phyloP scores from a whole-genome alignment of 331 rosid species.

The Acacia concinna region DNA sequence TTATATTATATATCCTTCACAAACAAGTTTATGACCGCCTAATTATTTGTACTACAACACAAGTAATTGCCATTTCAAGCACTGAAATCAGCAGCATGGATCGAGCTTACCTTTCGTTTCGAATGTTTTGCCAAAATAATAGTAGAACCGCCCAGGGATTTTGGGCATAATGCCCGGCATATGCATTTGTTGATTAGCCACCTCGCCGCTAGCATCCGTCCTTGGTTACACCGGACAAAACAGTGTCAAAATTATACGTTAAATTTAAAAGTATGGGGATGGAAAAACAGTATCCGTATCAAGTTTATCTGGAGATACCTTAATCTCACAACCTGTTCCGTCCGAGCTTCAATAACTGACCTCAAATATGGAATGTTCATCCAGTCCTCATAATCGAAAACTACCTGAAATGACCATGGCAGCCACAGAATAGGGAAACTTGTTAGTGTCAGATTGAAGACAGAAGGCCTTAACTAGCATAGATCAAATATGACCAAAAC shows the following conservation, averaged over 20 bases:
- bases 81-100: constrained; percentile 7
- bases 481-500: constrained; percentile 19
- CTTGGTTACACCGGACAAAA: constrained; percentile 25
- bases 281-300: not conserved
- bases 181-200: constrained; percentile 71
- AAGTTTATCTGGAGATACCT: constrained; percentile 52
- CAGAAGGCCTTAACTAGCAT: not conserved
- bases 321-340: constrained; percentile 40
- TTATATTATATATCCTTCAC: not conserved
- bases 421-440: constrained; percentile 14
- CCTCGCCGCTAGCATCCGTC: constrained; percentile 55
- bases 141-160: constrained; percentile 86
- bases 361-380: constrained; percentile 65
- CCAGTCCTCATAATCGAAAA: constrained; percentile 81
- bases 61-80: not conserved
- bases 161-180: constrained; percentile 72
- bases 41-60: not conserved
- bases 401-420: constrained; percentile 48
- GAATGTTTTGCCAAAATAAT: constrained; percentile 75
- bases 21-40: not conserved
- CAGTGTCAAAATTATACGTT: not conserved
- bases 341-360: constrained; percentile 47
- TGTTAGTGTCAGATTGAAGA: constrained; percentile 4
- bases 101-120: constrained; percentile 69
- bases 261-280: not conserved